Percentiles rank a stretch among this genome's conserved stretches.
Evolutionary conservation across 2,329 filamentous ascomycete genomes (phyloP).

Genomic region (Penicillium concentricum): DNA sequence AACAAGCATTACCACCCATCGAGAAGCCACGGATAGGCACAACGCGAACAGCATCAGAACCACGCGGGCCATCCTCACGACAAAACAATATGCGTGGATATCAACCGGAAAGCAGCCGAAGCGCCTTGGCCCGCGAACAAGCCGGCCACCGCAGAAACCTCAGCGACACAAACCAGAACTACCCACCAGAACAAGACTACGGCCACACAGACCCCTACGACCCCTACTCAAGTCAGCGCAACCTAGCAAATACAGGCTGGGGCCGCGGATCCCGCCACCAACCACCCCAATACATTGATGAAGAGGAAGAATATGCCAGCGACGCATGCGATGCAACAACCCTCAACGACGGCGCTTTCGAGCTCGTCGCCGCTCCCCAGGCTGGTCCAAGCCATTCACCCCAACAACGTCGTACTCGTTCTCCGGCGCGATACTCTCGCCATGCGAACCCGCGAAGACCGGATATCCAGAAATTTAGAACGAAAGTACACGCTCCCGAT

Average conservation of each 20-base stretch:
- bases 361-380: slow-evolving; percentile 64
- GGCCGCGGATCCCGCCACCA: slow-evolving; percentile 34
- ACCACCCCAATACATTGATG: slow-evolving; percentile 68
- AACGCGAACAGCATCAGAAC: slow-evolving; percentile 52
- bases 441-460: slow-evolving; percentile 46
- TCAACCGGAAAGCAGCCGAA: slow-evolving; percentile 28
- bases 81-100: slow-evolving; percentile 31
- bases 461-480: slow-evolving; percentile 74
- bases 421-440: slow-evolving; percentile 26
- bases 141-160: slow-evolving; percentile 30
- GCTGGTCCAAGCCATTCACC: slow-evolving; percentile 28
- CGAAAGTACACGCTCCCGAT: slow-evolving; percentile 83
- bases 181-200: slow-evolving; percentile 25
- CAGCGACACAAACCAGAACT: slow-evolving; percentile 27
- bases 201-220: slow-evolving; percentile 58
- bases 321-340: slow-evolving; percentile 66
- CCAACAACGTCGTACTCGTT: slow-evolving; percentile 33
- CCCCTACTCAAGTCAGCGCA: slow-evolving; percentile 61
- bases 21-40: slow-evolving; percentile 49
- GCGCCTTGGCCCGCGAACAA: slow-evolving; percentile 32
- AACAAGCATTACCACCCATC: slow-evolving; percentile 16
- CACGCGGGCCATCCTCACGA: slow-evolving; percentile 44
- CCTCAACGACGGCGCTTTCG: slow-evolving; percentile 75
- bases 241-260: slow-evolving; percentile 42
- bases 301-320: slow-evolving; percentile 74